Evolutionary conservation across 306 rosid genomes (phyloP).

Genomic region (Vigna reflexopilosa): DNA sequence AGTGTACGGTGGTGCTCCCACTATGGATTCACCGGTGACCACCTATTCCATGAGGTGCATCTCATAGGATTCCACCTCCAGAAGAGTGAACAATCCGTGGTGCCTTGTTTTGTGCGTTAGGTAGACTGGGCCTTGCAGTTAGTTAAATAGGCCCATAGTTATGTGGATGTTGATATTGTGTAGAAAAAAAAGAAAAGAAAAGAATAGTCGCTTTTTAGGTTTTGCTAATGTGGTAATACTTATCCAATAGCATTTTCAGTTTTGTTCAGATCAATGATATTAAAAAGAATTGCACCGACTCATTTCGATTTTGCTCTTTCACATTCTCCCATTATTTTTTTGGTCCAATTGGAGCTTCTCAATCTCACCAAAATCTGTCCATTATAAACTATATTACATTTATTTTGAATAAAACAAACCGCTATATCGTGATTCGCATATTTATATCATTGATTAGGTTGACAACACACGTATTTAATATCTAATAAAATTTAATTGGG

Average conservation of each 20-base stretch:
- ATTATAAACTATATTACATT: too few relatives aligned
- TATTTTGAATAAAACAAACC: too few relatives aligned
- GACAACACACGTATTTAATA: too few relatives aligned
- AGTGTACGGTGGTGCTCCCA: slow-evolving; percentile 66
- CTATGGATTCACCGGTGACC: slow-evolving; percentile 64
- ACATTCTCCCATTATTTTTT: neutral
- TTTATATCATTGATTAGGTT: too few relatives aligned
- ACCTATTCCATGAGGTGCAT: slow-evolving; percentile 95
- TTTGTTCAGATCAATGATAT: neutral
- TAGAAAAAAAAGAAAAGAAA: neutral
- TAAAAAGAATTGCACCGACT: neutral
- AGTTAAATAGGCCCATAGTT: slow-evolving; percentile 10
- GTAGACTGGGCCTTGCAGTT: slow-evolving; percentile 7
- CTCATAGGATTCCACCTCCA: slow-evolving; percentile 48
- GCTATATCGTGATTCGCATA: too few relatives aligned
- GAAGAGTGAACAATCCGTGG: neutral
- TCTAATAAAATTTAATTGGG: too few relatives aligned
- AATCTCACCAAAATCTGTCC: neutral
- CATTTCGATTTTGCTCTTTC: neutral
- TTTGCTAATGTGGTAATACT: neutral
- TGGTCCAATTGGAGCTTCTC: neutral
- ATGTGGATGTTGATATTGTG: slow-evolving; percentile 40
- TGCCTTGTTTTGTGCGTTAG: neutral
- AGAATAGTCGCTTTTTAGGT: neutral
- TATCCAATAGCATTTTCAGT: slow-evolving; percentile 3